These are phyloP conservation scores for Yamadazyma pseudoaaseri DNA, from an alignment of 1,139 yeast genomes.

Conservation along the genomic window DNA sequence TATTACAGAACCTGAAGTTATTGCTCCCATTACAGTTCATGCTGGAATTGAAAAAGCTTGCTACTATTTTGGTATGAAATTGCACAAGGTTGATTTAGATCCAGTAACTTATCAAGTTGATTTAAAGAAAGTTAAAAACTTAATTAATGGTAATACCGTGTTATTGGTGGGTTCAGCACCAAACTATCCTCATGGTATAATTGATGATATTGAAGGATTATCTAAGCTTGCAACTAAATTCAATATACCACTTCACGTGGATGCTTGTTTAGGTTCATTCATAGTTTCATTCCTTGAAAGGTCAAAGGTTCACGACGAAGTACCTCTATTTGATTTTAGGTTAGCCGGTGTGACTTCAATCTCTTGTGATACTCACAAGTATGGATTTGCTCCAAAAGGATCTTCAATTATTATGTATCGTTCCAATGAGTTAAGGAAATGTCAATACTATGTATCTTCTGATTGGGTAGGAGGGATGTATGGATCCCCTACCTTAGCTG, in stretches of 20 bases:
- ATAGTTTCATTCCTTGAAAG: conserved; percentile 76
- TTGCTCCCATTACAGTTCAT: conserved; percentile 87
- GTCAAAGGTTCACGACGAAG: conserved; percentile 45
- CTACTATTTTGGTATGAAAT: conserved; percentile 81
- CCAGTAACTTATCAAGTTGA: conserved; percentile 70
- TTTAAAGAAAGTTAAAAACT: conserved; percentile 54
- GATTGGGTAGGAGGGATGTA: conserved; percentile 96
- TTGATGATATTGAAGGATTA: conserved; percentile 80
- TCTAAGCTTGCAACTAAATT: conserved; percentile 63
- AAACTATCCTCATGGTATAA: conserved; percentile 93
- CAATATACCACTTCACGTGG: conserved; percentile 85
- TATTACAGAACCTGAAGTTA: conserved; percentile 74
- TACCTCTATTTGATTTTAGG: conserved; percentile 81
- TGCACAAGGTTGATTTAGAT: conserved; percentile 79
- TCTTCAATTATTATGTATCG: conserved; percentile 92
- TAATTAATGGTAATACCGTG: conserved; percentile 77
- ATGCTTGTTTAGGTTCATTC: conserved; percentile 93
- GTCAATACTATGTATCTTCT: conserved; percentile 80
- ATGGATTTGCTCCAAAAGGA: conserved; percentile 98
- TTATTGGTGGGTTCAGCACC: conserved; percentile 92
- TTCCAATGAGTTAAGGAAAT: conserved; percentile 57
- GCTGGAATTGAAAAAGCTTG: conserved; percentile 97
- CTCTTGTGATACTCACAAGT: conserved; percentile 96
- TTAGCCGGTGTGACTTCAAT: conserved; percentile 95
- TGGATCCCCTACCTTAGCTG: conserved; percentile 96